Conservation (phyloP, 2,329 filamentous ascomycete species). For the Aureobasidium subglaciale region DNA sequence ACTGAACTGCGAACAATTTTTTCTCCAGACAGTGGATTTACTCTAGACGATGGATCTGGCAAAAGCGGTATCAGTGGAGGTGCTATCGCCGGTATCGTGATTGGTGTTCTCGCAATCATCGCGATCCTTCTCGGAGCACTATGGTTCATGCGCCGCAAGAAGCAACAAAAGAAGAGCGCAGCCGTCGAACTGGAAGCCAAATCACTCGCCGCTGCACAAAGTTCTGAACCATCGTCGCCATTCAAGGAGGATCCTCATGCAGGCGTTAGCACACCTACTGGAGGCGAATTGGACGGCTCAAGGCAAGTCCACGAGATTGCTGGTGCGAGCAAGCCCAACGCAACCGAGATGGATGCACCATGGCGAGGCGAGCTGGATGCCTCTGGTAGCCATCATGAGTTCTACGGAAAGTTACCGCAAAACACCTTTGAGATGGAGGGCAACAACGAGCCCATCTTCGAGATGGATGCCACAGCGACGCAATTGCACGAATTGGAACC, state of each 20-base stretch:
- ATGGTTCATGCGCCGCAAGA: conserved; percentile 22
- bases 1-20: conserved; percentile 25
- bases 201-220: conserved; percentile 18
- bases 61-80: conserved; percentile 22
- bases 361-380: conserved; percentile 28
- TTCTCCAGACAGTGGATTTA: conserved; percentile 19
- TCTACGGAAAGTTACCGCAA: conserved; percentile 17
- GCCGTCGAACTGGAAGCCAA: conserved; percentile 27
- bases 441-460: conserved; percentile 20
- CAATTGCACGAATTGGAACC: conserved; percentile 23
- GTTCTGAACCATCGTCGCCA: conserved; percentile 12
- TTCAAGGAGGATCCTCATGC: conserved; percentile 18
- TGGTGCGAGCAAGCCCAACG: conserved; percentile 21
- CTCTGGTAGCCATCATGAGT: conserved; percentile 17
- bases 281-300: conserved; percentile 28
- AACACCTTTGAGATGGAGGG: conserved; percentile 21
- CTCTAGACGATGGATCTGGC: conserved; percentile 15
- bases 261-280: conserved; percentile 25
- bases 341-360: conserved; percentile 27
- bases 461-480: conserved; percentile 23
- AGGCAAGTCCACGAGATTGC: conserved; percentile 29
- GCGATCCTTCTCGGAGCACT: conserved; percentile 24
- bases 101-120: conserved; percentile 25
- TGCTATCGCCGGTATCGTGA: conserved; percentile 30
- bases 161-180: conserved; percentile 21